phyloP scores from a whole-genome alignment of 2,329 filamentous ascomycete species.

The Curvularia lunata region DNA sequence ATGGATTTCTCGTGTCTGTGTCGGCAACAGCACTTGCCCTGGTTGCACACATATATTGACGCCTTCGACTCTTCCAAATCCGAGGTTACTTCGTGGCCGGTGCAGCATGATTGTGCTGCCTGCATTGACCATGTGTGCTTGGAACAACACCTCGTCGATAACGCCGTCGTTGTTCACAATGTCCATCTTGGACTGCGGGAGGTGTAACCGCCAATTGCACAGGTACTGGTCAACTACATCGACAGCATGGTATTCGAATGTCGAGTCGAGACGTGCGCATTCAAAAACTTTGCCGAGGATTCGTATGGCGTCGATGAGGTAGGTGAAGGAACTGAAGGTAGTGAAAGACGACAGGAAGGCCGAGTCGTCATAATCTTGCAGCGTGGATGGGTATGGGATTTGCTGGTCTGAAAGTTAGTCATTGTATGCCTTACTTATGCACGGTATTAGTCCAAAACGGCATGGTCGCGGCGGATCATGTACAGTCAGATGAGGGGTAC shows the following conservation, averaged over 20 bases:
- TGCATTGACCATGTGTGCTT: conserved; percentile 77
- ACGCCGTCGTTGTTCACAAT: conserved; percentile 69
- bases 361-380: conserved; percentile 81
- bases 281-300: conserved; percentile 79
- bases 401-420: conserved; percentile 27
- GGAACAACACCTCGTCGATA: conserved; percentile 89
- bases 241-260: conserved; percentile 54
- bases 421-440: neutral
- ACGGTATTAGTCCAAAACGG: conserved; percentile 1
- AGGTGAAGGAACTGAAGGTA: conserved; percentile 82
- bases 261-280: conserved; percentile 46
- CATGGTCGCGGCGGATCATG: conserved; percentile 1
- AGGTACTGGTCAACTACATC: conserved; percentile 66
- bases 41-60: conserved; percentile 71
- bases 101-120: conserved; percentile 55
- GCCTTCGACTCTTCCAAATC: conserved; percentile 46
- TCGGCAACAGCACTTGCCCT: conserved; percentile 57
- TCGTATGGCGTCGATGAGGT: conserved; percentile 79
- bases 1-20: conserved; percentile 64
- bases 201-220: conserved; percentile 78
- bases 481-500: conserved; percentile 8
- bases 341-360: conserved; percentile 70
- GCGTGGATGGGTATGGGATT: conserved; percentile 53
- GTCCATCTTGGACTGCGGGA: conserved; percentile 74
- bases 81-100: conserved; percentile 48